phyloP scores from a whole-genome alignment of 2,329 filamentous ascomycete species.

The Chaetothyriales sp. region DNA sequence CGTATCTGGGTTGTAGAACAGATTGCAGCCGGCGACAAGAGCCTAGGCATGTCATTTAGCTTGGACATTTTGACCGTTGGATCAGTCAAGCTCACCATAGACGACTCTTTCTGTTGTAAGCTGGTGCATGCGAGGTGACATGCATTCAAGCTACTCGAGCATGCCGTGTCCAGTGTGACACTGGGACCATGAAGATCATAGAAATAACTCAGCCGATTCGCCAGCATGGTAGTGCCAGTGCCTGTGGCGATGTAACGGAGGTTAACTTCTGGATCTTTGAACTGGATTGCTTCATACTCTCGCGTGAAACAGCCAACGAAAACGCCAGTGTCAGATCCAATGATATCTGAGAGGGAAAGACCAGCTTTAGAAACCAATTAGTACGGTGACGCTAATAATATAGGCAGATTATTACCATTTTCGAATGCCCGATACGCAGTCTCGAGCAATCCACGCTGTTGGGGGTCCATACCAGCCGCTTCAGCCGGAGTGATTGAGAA shows the following conservation, averaged over 20 bases:
- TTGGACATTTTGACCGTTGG: too few relatives aligned
- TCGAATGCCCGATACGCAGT: slow-evolving; percentile 15
- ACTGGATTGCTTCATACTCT: slow-evolving; percentile 12
- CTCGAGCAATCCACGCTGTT: slow-evolving; percentile 17
- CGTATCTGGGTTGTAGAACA: slow-evolving; percentile 69
- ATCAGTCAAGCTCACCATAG: too few relatives aligned
- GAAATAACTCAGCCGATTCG: slow-evolving; percentile 20
- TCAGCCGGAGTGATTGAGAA: slow-evolving; percentile 15
- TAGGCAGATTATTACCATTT: too few relatives aligned
- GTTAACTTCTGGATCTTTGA: slow-evolving; percentile 2
- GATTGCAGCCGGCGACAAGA: slow-evolving; percentile 66
- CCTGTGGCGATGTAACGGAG: slow-evolving; percentile 20
- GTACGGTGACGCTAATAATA: too few relatives aligned
- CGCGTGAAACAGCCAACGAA: slow-evolving; percentile 8
- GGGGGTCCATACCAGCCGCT: slow-evolving; percentile 17
- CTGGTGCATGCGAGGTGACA: too few relatives aligned
- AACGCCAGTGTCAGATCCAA: too few relatives aligned
- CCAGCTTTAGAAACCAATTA: too few relatives aligned
- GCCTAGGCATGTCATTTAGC: slow-evolving; percentile 32
- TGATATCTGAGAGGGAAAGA: too few relatives aligned
- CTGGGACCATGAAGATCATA: slow-evolving; percentile 18
- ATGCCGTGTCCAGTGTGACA: slow-evolving; percentile 19
- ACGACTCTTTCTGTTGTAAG: too few relatives aligned
- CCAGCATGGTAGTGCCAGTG: slow-evolving; percentile 13
- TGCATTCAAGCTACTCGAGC: slow-evolving; percentile 18